A percentile compares a stretch with the other conserved stretches of the same genome.
Conservation (phyloP, 176 grass and related monocot species). For the Oryza meridionalis region DNA sequence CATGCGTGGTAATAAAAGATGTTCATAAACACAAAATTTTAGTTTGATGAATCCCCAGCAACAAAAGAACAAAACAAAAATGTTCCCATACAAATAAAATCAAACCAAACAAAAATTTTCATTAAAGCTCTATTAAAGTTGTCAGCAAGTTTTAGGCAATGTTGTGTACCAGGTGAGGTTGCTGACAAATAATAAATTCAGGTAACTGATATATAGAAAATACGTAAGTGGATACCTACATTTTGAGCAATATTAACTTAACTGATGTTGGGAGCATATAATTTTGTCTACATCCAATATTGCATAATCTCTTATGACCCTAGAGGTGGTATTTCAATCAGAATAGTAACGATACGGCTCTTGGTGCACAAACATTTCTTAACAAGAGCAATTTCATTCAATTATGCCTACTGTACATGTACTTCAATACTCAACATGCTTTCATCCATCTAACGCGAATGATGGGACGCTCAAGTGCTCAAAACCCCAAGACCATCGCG, state of each 20-base stretch:
- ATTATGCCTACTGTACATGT: background rate
- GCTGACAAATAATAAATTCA: background rate
- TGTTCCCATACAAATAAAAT: background rate
- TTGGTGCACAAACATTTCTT: conserved; percentile 2
- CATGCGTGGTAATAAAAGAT: background rate
- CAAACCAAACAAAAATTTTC: background rate
- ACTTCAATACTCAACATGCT: background rate
- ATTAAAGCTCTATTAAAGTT: background rate
- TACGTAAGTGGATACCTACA: background rate
- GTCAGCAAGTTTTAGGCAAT: background rate
- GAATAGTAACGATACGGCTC: conserved; percentile 17
- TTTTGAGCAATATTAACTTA: background rate
- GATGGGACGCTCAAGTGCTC: background rate
- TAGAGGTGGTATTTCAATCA: conserved; percentile 14
- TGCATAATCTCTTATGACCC: background rate
- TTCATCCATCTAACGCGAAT: background rate
- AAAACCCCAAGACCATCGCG: conserved; percentile 5
- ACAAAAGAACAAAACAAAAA: background rate
- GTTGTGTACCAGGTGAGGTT: background rate
- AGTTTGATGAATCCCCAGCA: background rate
- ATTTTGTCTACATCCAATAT: background rate
- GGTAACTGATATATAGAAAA: background rate
- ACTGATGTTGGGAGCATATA: background rate
- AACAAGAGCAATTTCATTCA: background rate
- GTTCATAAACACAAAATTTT: background rate